Base-by-base conservation (phyloP, 23 red algal species). In the Gracilaria vermiculophylla region DNA sequence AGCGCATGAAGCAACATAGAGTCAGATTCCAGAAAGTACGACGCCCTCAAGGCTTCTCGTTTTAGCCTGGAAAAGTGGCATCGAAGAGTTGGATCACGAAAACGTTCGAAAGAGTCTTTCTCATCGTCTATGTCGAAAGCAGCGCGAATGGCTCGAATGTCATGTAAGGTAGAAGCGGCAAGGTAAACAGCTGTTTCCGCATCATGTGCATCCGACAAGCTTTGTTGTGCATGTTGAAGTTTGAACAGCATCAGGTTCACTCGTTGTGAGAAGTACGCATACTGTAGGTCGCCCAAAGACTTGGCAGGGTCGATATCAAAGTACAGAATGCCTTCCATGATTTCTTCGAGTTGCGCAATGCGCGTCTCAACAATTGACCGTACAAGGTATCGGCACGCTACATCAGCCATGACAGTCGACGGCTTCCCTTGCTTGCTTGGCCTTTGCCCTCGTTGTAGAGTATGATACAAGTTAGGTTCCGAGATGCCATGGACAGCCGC, bases 1-100 rank as follows among this genome's bases (percentile, higher is more conserved):
- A 67, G 40, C 34, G 25, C 37, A 49, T 17, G 41, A 47, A 50
- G 54, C 28, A 54, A 41, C 35, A 27, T 57, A 5, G 81, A 49
- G 60, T 53, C 53, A 15, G 85, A 78, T 56, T 91, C 87, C 20
- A 91, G 32, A 1, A 81, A 62, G 50, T 72, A 74, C 10, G 87
- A 91, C 31, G 87, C 76, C 27, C 74, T 39, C 29, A 91, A 23
- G 25, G 76, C 87, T 56, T 81, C 87, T 45, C 87, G 51, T 56
- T 74, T 78, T 34, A 91, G 62, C 76, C 87, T 71, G 31, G 87
- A 91, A 81, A 91, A 91, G 51, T 91, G 87, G 43, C 87, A 91
- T 3, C 87, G 56, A 35, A 91, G 25, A 43, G 74, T 81, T 10
- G 75, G 74, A 36, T 91, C 87, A 17, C 87, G 53, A 73, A 91